These are phyloP conservation scores for Thielaviopsis ethacetica DNA, from an alignment of 2,329 filamentous ascomycete species.

Conservation along the genomic window DNA sequence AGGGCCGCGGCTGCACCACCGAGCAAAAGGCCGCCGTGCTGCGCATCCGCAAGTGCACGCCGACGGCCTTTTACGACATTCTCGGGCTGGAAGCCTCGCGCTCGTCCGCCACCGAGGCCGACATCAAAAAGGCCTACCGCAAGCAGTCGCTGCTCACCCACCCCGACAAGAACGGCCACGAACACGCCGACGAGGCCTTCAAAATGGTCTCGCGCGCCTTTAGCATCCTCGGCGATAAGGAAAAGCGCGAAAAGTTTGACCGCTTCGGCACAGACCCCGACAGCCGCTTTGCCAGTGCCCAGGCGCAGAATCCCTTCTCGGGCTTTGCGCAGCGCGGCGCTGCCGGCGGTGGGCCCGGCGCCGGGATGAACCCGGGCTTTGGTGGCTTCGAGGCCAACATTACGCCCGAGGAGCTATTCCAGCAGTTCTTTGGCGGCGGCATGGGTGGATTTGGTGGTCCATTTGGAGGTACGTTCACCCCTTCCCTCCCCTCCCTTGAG, in stretches of 20 bases:
- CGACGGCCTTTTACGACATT: conserved; percentile 93
- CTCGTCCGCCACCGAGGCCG: conserved; percentile 53
- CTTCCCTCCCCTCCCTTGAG: neutral
- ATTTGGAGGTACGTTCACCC: conserved; percentile 21
- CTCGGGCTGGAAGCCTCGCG: conserved; percentile 52
- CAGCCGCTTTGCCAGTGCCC: conserved; percentile 56
- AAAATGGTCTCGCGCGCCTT: conserved; percentile 96
- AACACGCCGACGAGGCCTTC: conserved; percentile 91
- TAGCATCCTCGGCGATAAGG: conserved; percentile 78
- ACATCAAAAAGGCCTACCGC: conserved; percentile 96
- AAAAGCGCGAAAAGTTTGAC: conserved; percentile 83
- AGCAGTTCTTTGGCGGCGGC: conserved; percentile 82
- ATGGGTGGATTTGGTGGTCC: conserved; percentile 50
- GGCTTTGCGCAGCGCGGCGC: conserved; percentile 36
- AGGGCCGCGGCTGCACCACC: conserved; percentile 61
- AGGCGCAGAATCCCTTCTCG: conserved; percentile 43
- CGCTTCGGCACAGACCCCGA: conserved; percentile 85
- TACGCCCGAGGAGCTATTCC: conserved; percentile 91
- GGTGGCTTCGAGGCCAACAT: conserved; percentile 80
- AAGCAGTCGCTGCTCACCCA: conserved; percentile 90
- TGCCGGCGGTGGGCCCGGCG: conserved; percentile 34
- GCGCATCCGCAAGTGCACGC: conserved; percentile 66
- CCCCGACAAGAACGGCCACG: conserved; percentile 96
- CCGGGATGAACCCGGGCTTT: conserved; percentile 13
- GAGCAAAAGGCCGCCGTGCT: conserved; percentile 88